Evolutionary conservation across 805 yeast species (phyloP), one percentile per base, ranked within the genome.

Genomic region (Zygosaccharomyces lentus): DNA sequence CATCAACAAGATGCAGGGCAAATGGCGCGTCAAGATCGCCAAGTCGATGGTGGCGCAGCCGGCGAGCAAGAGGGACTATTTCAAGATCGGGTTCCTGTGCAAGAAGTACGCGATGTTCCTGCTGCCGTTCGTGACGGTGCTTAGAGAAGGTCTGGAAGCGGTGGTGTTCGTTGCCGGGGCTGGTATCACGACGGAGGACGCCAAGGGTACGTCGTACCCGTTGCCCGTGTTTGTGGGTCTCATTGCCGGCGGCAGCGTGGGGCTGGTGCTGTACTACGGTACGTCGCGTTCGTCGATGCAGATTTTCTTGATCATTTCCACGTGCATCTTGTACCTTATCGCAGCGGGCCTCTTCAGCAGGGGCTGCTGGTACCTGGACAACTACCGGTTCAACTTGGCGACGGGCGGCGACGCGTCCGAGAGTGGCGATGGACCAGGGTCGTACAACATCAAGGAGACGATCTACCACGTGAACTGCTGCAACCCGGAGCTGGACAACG

Each of bases 391-490:
- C 74, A 75, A 78, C 66, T 56, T 71, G 49, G 61, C 72, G 43
- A 80, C 95, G 29, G 98, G 98, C 65, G 96, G 96, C 71, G 97
- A 91, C 71, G 96, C 95, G 21, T 77, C 96, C 31, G 98, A 91
- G 69, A 71, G 75, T 57, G 98, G 98, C 59, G 75, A 82, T 45
- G 99, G 99, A 56, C 91, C 96, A 35, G 99, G 99, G 64, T 84
- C 97, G 21, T 91, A 91, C 70, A 82, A 91, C 68, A 79, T 91
- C 59, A 59, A 73, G 41, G 77, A 76, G 60, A 70, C 85, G 10
- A 96, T 91, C 23, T 91, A 96, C 90, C 99, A 91, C 71, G 95
- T 91, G 51, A 89, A 91, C 76, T 91, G 97, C 72, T 91, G 98
- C 74, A 89, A 89, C 69, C 97, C 97, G 37, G 90, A 84, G 67